Conservation (phyloP, 1,284 basidiomycete genomes). For the Cystobasidium sp. region DNA sequence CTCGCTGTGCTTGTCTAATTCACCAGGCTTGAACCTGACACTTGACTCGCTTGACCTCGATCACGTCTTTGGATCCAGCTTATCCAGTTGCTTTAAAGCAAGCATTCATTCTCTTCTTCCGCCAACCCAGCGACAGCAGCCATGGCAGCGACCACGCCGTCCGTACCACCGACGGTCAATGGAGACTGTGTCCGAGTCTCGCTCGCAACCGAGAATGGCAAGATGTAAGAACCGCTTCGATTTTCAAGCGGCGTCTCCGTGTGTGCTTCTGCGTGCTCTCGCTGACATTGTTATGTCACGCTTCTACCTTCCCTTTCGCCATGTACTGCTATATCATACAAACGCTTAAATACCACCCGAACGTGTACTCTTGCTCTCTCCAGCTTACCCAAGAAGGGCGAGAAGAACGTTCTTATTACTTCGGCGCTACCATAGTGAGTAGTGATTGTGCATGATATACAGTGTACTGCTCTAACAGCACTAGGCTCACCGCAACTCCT, state of each 20-base stretch:
- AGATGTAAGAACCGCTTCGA: slow-evolving; percentile 25
- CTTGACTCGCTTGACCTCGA: slow-evolving; percentile 1
- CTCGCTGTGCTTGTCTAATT: neutral
- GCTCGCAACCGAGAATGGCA: slow-evolving; percentile 32
- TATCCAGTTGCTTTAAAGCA: neutral
- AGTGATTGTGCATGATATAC: neutral
- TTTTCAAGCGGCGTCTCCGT: neutral
- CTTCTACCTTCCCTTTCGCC: neutral
- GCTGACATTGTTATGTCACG: slow-evolving; percentile 1
- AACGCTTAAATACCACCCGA: neutral
- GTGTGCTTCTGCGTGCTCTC: neutral
- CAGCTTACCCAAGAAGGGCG: slow-evolving; percentile 82
- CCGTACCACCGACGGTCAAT: slow-evolving; percentile 31
- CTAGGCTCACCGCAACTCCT: neutral
- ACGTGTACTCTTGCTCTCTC: neutral
- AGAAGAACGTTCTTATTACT: slow-evolving; percentile 87
- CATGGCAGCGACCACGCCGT: slow-evolving; percentile 12
- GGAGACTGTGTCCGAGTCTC: slow-evolving; percentile 31
- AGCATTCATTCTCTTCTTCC: neutral
- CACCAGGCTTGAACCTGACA: neutral
- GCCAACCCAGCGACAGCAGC: slow-evolving; percentile 4
- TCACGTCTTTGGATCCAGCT: neutral
- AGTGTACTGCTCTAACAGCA: neutral
- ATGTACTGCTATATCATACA: neutral
- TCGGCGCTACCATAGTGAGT: slow-evolving; percentile 83